Evolutionary conservation across 257 asterid genomes (phyloP).

Genomic region (Solanum paucissectum): DNA sequence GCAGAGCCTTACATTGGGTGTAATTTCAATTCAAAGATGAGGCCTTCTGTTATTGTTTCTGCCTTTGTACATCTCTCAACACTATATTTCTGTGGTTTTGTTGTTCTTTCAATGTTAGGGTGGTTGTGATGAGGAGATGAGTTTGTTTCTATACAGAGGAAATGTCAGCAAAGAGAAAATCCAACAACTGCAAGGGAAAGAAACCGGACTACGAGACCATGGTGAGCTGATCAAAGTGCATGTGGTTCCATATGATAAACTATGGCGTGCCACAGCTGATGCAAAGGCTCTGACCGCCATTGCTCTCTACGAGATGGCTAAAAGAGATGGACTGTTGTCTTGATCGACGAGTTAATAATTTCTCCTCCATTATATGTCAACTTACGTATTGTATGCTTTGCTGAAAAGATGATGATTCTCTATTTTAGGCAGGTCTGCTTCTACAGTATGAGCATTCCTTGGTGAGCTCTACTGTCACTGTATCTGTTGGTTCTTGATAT

Average conservation of each 20-base stretch:
- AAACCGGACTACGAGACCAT: slow-evolving; percentile 76
- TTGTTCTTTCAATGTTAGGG: slow-evolving; percentile 33
- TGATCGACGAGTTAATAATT: slow-evolving; percentile 10
- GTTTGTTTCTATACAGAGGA: slow-evolving; percentile 66
- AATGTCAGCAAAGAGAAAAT: slow-evolving; percentile 49
- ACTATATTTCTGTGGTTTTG: background rate
- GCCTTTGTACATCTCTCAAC: background rate
- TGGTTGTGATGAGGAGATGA: slow-evolving; percentile 80
- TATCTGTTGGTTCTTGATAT: background rate
- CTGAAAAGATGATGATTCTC: background rate
- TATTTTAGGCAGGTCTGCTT: background rate
- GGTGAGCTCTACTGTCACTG: background rate
- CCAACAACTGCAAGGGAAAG: slow-evolving; percentile 57
- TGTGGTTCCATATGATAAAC: slow-evolving; percentile 58
- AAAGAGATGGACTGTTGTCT: slow-evolving; percentile 48
- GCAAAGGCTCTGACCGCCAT: slow-evolving; percentile 71
- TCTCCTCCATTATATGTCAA: background rate
- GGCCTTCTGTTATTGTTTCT: background rate
- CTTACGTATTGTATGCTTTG: background rate
- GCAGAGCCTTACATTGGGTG: background rate
- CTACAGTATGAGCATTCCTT: background rate
- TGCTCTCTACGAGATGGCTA: slow-evolving; percentile 87
- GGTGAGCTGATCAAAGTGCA: slow-evolving; percentile 78
- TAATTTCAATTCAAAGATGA: background rate
- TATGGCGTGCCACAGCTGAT: slow-evolving; percentile 84